Base-by-base conservation (phyloP, 192 early-diverging fungal genomes). In the Gryganskiella cystojenkinii region DNA sequence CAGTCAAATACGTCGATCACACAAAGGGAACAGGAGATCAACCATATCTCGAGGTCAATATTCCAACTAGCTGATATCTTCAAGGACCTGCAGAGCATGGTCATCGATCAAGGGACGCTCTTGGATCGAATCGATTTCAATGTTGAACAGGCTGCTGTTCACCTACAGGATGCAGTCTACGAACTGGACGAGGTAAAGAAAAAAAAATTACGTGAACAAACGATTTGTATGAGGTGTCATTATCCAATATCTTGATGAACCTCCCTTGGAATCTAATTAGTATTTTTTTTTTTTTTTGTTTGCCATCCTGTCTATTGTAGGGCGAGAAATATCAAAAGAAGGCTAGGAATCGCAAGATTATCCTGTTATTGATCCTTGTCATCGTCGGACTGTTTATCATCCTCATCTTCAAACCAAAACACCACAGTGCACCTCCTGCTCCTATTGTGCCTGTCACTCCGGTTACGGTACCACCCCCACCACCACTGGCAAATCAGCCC, bases 121-220 rank as follows among this genome's bases (percentile, higher is more conserved):
- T 85, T 99, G 25, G 98, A 99, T 82, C 88, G 98, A 30, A 98
- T 99, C 61, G 98, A 99, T 80, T 99, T 92, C 80, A 98, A 99
- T 71, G 90, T 99, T 61, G 98, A 98, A 68, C 90, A 92, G 61
- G 90, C 92, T 10, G 87, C 78, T 19, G 84, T 92, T 31, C 86
- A 94, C 65, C 84, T 95, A n/a, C 90, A 95, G 63, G 83, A 90
- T 5, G 98, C 95, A 4, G 92, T 92, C 47, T 89, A 89, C 44
- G 90, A 99, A 75, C 87, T 99, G 52, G 84, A 90, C 51, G 78
- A 92, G 85, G 92, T 92, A 82, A 3, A 27, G 0, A 19, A 8
- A 30, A 20, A 15, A 4, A 1, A 28, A 20, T 24, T 5, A 30
- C 10, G 13, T 9, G 15, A 24, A 6, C 30, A 11, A 33, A 64